A percentile compares a stretch with the other conserved stretches of the same genome.
These are phyloP conservation scores for Trichoderma sp. DNA, from an alignment of 2,329 filamentous ascomycete species.

Conservation along the genomic window DNA sequence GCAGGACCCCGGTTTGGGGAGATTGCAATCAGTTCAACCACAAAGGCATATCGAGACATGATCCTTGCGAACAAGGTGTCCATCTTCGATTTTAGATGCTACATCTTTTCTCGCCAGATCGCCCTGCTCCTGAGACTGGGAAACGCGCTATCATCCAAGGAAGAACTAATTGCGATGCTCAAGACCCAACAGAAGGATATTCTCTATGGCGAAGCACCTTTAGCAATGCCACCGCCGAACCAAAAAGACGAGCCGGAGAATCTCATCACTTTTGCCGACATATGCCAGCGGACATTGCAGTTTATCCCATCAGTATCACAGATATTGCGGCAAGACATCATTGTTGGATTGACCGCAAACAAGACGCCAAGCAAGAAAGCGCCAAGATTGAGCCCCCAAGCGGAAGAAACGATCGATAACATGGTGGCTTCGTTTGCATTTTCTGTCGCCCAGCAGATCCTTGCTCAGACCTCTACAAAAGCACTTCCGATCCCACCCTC, in stretches of 20 bases:
- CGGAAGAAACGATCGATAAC: conserved; percentile 66
- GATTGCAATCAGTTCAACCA: conserved; percentile 62
- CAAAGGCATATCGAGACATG: conserved; percentile 85
- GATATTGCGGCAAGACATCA: conserved; percentile 76
- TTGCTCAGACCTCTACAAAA: conserved; percentile 72
- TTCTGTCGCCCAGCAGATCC: conserved; percentile 72
- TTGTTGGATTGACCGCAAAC: conserved; percentile 56
- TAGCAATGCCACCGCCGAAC: conserved; percentile 47
- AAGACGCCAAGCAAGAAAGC: conserved; percentile 37
- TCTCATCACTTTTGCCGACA: conserved; percentile 76
- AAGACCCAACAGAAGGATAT: conserved; percentile 63
- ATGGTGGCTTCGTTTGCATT: conserved; percentile 78
- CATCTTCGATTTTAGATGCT: conserved; percentile 90
- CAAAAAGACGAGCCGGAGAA: conserved; percentile 69
- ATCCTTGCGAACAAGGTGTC: conserved; percentile 96
- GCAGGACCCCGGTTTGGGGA: conserved; percentile 47
- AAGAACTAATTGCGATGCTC: conserved; percentile 63
- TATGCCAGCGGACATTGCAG: conserved; percentile 78
- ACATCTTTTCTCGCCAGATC: conserved; percentile 89
- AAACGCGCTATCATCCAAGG: conserved; percentile 66
- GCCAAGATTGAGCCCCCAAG: conserved; percentile 38
- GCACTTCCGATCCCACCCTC: conserved; percentile 67
- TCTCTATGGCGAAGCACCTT: conserved; percentile 58
- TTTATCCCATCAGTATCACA: conserved; percentile 82
- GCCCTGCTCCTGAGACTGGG: conserved; percentile 78